Conservation (phyloP, 2,329 filamentous ascomycete species). For the Neoarthrinium moseri region DNA sequence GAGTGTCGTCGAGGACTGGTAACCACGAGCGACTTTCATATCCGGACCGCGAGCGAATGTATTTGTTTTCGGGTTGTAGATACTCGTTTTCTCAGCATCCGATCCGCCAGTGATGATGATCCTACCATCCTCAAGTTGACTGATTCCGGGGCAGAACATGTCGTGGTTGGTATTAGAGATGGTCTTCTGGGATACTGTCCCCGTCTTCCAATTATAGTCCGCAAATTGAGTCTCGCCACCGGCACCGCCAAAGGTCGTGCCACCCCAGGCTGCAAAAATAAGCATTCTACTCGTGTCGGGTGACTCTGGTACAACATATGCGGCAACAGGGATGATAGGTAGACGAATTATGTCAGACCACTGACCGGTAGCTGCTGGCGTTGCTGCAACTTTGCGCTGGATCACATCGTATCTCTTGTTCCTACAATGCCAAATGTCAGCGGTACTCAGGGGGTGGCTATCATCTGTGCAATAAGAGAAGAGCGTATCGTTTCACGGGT, state of each 20-base stretch:
- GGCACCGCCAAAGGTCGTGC: neutral
- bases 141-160: constrained; percentile 50
- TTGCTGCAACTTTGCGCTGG: constrained; percentile 5
- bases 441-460: no score
- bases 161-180: constrained; percentile 35
- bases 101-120: constrained; percentile 45
- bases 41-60: constrained; percentile 28
- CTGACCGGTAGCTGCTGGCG: constrained; percentile 9
- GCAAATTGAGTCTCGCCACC: constrained; percentile 17
- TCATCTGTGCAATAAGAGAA: no score
- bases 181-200: constrained; percentile 11
- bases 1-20: constrained; percentile 40
- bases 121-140: constrained; percentile 35
- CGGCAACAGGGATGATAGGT: constrained; percentile 25
- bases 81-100: constrained; percentile 37
- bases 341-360: constrained; percentile 24
- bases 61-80: constrained; percentile 30
- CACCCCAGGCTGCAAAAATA: constrained; percentile 7
- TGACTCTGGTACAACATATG: constrained; percentile 23
- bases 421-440: no score
- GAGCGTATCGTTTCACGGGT: no score
- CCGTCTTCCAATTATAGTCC: constrained; percentile 20
- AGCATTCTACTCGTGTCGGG: constrained; percentile 21
- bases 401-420: constrained; percentile 13
- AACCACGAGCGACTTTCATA: constrained; percentile 38